phyloP scores from a whole-genome alignment of 2,329 filamentous ascomycete genomes.

The Pseudogymnoascus sp. region DNA sequence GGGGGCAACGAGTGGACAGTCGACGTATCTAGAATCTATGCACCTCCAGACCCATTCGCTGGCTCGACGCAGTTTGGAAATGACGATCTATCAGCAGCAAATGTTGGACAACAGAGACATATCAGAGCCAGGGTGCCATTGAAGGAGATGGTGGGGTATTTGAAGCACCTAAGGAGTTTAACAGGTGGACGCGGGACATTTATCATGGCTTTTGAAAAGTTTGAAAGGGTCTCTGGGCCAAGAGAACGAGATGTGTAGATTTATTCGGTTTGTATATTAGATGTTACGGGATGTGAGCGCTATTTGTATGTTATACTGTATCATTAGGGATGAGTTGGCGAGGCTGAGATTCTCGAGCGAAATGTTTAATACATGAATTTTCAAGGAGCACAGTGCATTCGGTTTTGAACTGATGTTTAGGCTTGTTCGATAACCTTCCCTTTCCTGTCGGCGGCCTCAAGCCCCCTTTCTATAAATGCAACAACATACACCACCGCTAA shows the following conservation, averaged over 20 bases:
- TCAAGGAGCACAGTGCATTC: too few species aligned
- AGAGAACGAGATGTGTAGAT: slow-evolving; percentile 31
- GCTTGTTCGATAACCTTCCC: background rate
- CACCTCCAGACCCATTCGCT: slow-evolving; percentile 76
- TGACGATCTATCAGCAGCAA: background rate
- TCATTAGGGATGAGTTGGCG: background rate
- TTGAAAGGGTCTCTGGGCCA: slow-evolving; percentile 56
- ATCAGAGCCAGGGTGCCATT: slow-evolving; percentile 84
- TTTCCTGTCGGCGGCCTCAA: background rate
- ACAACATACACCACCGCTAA: background rate
- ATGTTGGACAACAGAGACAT: slow-evolving; percentile 40
- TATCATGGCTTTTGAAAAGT: slow-evolving; percentile 65
- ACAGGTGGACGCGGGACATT: slow-evolving; percentile 77
- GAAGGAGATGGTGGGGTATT: slow-evolving; percentile 93
- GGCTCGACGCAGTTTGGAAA: background rate
- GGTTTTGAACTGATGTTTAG: too few species aligned
- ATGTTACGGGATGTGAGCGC: background rate
- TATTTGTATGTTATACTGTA: background rate
- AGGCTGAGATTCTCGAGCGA: background rate
- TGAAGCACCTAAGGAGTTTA: slow-evolving; percentile 79
- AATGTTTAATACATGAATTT: background rate
- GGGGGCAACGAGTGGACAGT: slow-evolving; percentile 36
- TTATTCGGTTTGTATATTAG: too few species aligned
- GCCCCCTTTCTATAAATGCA: background rate
- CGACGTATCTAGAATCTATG: slow-evolving; percentile 69